These are phyloP conservation scores for Cordyceps cicadae DNA, from an alignment of 2,329 filamentous ascomycete genomes.

Conservation along the genomic window DNA sequence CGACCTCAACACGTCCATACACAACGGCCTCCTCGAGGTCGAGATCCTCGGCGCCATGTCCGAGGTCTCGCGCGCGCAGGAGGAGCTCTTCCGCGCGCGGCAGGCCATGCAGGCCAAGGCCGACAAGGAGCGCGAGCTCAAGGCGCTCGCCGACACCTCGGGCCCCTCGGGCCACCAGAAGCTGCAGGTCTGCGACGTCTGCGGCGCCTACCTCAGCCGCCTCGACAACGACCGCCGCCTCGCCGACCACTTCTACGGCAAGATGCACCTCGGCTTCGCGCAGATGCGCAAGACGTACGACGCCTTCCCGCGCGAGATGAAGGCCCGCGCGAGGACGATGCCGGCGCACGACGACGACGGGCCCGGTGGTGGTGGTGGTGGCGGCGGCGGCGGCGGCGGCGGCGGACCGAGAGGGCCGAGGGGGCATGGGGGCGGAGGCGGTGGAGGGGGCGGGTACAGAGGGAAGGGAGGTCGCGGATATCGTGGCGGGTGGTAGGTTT, in stretches of 20 bases:
- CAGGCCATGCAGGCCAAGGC: constrained; percentile 73
- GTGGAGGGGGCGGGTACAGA: constrained; percentile 41
- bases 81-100: constrained; percentile 80
- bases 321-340: constrained; percentile 55
- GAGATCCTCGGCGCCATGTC: constrained; percentile 75
- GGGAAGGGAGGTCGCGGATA: constrained; percentile 44
- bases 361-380: too few relatives aligned
- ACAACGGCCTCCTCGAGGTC: constrained; percentile 76
- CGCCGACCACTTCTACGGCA: constrained; percentile 97
- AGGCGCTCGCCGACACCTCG: constrained; percentile 81
- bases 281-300: constrained; percentile 96
- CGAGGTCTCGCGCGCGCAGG: constrained; percentile 71
- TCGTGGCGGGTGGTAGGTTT: constrained; percentile 37
- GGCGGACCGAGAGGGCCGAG: constrained; percentile 41
- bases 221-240: constrained; percentile 90
- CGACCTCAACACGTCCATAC: constrained; percentile 70
- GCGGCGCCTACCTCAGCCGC: constrained; percentile 84
- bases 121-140: constrained; percentile 79
- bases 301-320: constrained; percentile 76
- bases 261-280: constrained; percentile 97
- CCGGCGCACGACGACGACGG: constrained; percentile 35
- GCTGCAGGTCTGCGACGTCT: constrained; percentile 96
- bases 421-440: constrained; percentile 27
- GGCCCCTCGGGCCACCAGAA: constrained; percentile 96
- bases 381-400: constrained; percentile 32